phyloP scores from a whole-genome alignment of 768 basidiomycete species.

The Tulasnella sp. region DNA sequence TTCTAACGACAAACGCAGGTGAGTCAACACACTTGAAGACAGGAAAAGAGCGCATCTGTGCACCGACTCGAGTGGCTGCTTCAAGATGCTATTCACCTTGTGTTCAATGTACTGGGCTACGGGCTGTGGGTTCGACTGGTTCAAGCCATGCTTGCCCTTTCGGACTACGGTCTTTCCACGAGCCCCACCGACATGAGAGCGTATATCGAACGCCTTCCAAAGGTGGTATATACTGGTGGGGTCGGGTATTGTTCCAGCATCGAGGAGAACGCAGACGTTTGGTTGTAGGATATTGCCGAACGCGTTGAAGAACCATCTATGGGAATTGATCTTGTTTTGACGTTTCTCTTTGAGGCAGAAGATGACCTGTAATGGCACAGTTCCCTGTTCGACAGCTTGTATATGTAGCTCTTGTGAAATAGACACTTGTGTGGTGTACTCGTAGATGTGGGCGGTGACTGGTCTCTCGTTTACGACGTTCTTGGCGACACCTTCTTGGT shows the following conservation, averaged over 20 bases:
- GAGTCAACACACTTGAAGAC: too few species aligned
- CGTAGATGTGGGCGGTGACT: constrained; percentile 14
- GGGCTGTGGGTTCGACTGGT: constrained; percentile 70
- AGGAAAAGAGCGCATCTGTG: constrained; percentile 3
- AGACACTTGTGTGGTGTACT: constrained; percentile 10
- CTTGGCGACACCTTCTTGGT: background rate
- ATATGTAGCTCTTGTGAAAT: constrained; percentile 57
- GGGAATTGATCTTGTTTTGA: constrained; percentile 94
- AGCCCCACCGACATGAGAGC: constrained; percentile 83
- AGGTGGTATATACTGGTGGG: constrained; percentile 84
- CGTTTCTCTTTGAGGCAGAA: constrained; percentile 82
- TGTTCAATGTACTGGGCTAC: constrained; percentile 93
- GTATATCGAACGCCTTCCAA: constrained; percentile 70
- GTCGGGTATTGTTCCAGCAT: constrained; percentile 85
- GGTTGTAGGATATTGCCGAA: constrained; percentile 75
- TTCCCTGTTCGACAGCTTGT: constrained; percentile 50
- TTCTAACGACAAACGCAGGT: constrained; percentile 29
- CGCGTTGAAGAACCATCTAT: constrained; percentile 96
- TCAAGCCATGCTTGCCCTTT: constrained; percentile 71
- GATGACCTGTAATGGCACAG: constrained; percentile 86
- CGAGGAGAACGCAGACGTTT: constrained; percentile 86
- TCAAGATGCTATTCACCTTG: constrained; percentile 77
- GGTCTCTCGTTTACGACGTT: background rate
- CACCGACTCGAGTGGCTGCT: constrained; percentile 58
- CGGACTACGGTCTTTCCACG: constrained; percentile 91